Evolutionary conservation across 805 yeast genomes (phyloP).

Genomic region (Starmera amethionina): DNA sequence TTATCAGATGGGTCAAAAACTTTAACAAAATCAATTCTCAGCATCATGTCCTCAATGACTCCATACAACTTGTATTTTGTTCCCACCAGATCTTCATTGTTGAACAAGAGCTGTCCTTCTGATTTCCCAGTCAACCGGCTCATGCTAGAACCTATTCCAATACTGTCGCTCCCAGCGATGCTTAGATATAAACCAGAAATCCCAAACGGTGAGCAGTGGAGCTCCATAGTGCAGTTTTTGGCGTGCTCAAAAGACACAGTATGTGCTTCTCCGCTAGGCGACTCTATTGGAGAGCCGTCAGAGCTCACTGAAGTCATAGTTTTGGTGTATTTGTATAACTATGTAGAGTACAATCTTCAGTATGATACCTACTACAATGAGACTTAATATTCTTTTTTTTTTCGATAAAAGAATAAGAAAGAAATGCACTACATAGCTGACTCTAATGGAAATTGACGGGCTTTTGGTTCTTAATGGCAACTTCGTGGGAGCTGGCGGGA

Average conservation of each 20-base stretch:
- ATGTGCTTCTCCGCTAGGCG: background rate
- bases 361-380: too few relatives aligned
- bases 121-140: constrained; percentile 45
- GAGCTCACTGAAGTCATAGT: too few relatives aligned
- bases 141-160: constrained; percentile 49
- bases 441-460: too few relatives aligned
- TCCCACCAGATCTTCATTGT: constrained; percentile 35
- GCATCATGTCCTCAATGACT: constrained; percentile 33
- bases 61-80: constrained; percentile 41
- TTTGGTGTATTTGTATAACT: too few relatives aligned
- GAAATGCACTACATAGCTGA: too few relatives aligned
- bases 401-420: too few relatives aligned
- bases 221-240: constrained; percentile 41
- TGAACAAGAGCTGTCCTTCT: constrained; percentile 38
- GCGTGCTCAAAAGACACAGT: constrained; percentile 29
- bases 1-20: constrained; percentile 21
- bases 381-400: too few relatives aligned
- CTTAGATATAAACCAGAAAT: constrained; percentile 41
- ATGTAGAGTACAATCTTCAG: too few relatives aligned
- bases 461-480: too few relatives aligned
- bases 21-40: constrained; percentile 43
- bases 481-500: too few relatives aligned
- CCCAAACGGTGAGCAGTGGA: constrained; percentile 50
- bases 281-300: too few relatives aligned
- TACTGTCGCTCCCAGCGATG: constrained; percentile 35